phyloP scores from a whole-genome alignment of 192 early-diverging fungal genomes.

The Rhizophagus clarus region DNA sequence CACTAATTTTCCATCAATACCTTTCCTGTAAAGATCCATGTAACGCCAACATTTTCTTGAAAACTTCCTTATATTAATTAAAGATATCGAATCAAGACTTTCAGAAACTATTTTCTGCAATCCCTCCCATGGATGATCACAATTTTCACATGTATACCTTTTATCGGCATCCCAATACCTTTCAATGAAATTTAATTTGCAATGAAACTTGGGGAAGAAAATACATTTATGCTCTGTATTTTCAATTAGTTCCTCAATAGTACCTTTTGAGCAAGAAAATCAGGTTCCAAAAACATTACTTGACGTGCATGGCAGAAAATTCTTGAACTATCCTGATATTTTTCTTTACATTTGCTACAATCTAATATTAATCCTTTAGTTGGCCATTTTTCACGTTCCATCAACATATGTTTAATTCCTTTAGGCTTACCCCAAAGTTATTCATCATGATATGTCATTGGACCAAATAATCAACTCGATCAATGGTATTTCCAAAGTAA shows the following conservation, averaged over 20 bases:
- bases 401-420: too few relatives aligned
- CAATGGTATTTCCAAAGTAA: too few relatives aligned
- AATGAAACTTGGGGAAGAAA: too few relatives aligned
- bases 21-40: constrained; percentile 34
- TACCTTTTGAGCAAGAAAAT: constrained; percentile 26
- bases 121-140: constrained; percentile 34
- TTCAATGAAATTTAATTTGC: too few relatives aligned
- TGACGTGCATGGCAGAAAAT: constrained; percentile 21
- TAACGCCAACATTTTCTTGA: constrained; percentile 32
- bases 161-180: constrained; percentile 36
- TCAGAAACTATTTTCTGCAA: constrained; percentile 32
- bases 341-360: not conserved
- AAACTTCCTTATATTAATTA: constrained; percentile 27
- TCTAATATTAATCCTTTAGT: not conserved
- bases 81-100: constrained; percentile 30
- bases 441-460: too few relatives aligned
- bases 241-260: constrained; percentile 25
- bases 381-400: too few relatives aligned
- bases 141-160: constrained; percentile 29
- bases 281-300: constrained; percentile 29
- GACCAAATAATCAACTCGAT: too few relatives aligned
- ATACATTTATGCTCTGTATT: too few relatives aligned
- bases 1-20: constrained; percentile 22
- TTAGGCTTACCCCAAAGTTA: too few relatives aligned
- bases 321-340: not conserved